These are phyloP conservation scores for Cryphonectria parasitica DNA, from an alignment of 2,329 filamentous ascomycete species.

Conservation along the genomic window DNA sequence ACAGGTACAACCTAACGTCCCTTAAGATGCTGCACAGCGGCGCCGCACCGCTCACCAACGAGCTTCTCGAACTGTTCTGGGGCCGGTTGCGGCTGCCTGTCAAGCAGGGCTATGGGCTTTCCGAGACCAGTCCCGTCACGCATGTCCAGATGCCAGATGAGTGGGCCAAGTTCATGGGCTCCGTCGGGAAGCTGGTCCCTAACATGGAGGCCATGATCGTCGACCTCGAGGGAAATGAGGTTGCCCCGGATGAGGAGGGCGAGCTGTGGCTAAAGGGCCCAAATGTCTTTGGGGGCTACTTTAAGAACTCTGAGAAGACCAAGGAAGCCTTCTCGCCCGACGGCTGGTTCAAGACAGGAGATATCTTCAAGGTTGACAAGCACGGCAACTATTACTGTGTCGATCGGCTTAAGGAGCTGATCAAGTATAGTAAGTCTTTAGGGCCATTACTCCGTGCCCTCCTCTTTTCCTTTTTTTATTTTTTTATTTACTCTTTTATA, in stretches of 20 bases:
- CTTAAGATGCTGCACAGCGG: slow-evolving; percentile 86
- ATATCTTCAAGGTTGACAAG: slow-evolving; percentile 78
- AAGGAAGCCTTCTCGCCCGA: slow-evolving; percentile 72
- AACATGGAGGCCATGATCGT: slow-evolving; percentile 85
- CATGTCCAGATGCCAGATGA: slow-evolving; percentile 74
- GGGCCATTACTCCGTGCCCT: neutral
- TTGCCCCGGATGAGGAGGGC: slow-evolving; percentile 65
- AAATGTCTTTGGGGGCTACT: slow-evolving; percentile 79
- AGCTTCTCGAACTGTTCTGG: slow-evolving; percentile 79
- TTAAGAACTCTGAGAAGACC: slow-evolving; percentile 73
- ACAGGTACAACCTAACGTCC: slow-evolving; percentile 78
- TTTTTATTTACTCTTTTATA: neutral
- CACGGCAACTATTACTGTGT: slow-evolving; percentile 88
- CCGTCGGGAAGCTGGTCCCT: slow-evolving; percentile 76
- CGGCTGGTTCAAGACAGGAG: slow-evolving; percentile 89
- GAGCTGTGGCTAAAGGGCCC: slow-evolving; percentile 80
- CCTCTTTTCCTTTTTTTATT: too few species aligned
- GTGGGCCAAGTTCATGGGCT: slow-evolving; percentile 77
- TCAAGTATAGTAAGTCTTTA: slow-evolving; percentile 57
- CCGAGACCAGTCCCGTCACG: slow-evolving; percentile 81
- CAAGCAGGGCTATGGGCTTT: slow-evolving; percentile 92
- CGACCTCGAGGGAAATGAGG: slow-evolving; percentile 58
- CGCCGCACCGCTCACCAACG: slow-evolving; percentile 80
- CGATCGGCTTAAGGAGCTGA: slow-evolving; percentile 76
- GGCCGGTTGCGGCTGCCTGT: slow-evolving; percentile 74